These are phyloP conservation scores for Sphagnum fallax DNA, from an alignment of 228 moss, liverwort and hornwort species.

Conservation along the genomic window DNA sequence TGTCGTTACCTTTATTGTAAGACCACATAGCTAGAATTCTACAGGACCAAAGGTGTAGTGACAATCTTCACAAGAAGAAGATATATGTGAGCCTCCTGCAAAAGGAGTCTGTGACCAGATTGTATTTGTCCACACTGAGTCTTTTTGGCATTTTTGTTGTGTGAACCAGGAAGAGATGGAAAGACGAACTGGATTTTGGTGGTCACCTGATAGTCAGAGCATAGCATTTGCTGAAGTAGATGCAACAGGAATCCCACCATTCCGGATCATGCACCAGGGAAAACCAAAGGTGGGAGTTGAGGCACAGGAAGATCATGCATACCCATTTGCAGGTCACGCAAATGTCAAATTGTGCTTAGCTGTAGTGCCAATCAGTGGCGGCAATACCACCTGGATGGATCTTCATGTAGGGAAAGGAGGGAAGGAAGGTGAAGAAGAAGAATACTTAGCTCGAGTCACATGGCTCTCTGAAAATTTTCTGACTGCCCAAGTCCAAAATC, in stretches of 20 bases:
- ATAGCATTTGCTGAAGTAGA: conserved; percentile 97
- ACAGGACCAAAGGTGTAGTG: too few relatives aligned
- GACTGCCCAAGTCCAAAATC: conserved; percentile 87
- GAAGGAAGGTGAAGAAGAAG: conserved; percentile 70
- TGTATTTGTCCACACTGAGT: too few relatives aligned
- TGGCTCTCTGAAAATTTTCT: conserved; percentile 89
- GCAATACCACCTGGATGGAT: conserved; percentile 84
- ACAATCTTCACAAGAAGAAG: too few relatives aligned
- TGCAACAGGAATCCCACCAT: conserved; percentile 80
- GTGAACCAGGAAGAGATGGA: conserved; percentile 96
- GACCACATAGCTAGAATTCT: too few relatives aligned
- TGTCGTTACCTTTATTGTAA: too few relatives aligned
- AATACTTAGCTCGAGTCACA: conserved; percentile 63
- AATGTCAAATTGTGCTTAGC: conserved; percentile 94
- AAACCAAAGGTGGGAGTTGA: conserved; percentile 90
- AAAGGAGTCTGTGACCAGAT: too few relatives aligned
- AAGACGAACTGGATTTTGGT: conserved; percentile 98
- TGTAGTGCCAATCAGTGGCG: conserved; percentile 69
- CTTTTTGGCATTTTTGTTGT: too few relatives aligned
- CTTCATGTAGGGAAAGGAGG: conserved; percentile 65
- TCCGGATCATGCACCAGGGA: conserved; percentile 99
- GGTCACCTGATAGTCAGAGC: conserved; percentile 84
- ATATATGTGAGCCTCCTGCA: too few relatives aligned
- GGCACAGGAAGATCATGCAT: conserved; percentile 92
- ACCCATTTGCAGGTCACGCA: conserved; percentile 91